Evolutionary conservation across 176 grass and related monocot genomes (phyloP).

Genomic region (Pharus latifolius): DNA sequence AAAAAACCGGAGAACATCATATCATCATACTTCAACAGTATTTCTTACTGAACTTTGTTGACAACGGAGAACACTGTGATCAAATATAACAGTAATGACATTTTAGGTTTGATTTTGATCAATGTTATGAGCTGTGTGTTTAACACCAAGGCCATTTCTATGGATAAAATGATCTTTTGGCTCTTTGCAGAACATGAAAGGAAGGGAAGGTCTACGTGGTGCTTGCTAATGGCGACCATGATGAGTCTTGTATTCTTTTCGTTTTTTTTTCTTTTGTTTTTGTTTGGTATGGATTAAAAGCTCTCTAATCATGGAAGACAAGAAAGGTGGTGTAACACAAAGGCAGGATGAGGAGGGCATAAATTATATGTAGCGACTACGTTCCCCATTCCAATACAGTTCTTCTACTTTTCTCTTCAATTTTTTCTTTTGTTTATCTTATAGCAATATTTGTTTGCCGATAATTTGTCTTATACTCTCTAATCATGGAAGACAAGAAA

Average conservation of each 20-base stretch:
- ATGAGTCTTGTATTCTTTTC: neutral
- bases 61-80: too few species aligned
- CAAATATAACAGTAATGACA: too few species aligned
- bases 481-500: conserved; percentile 31
- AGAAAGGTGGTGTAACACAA: conserved; percentile 18
- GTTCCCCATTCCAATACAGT: neutral
- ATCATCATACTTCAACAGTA: too few species aligned
- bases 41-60: too few species aligned
- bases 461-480: neutral
- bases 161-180: too few species aligned
- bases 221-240: conserved; percentile 19
- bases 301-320: conserved; percentile 32
- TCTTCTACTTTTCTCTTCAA: neutral
- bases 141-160: too few species aligned
- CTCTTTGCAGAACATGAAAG: too few species aligned
- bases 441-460: neutral
- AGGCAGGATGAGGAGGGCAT: neutral
- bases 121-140: too few species aligned
- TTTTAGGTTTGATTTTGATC: too few species aligned
- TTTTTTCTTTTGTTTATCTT: neutral
- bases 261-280: conserved; percentile 7
- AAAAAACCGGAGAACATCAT: too few species aligned
- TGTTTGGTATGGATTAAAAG: conserved; percentile 32
- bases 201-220: too few species aligned
- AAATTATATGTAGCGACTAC: neutral